Evolutionary conservation across 1,284 basidiomycete genomes (phyloP).

Genomic region (Cutaneotrichosporon sp.): DNA sequence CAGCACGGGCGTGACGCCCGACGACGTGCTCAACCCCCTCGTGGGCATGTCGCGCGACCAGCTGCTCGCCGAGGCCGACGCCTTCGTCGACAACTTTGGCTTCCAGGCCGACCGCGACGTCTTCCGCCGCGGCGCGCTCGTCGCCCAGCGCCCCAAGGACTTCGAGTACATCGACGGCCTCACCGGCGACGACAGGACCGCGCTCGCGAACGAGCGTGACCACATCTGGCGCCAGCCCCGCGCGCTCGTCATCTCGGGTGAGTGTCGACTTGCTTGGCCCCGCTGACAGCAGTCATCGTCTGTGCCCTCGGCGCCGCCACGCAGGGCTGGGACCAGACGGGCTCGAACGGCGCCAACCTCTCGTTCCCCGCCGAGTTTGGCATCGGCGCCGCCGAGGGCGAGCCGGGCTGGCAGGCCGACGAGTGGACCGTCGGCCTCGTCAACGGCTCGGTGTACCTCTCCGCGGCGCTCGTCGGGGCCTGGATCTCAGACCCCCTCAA

Average conservation of each 20-base stretch:
- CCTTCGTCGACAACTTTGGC: slow-evolving; percentile 48
- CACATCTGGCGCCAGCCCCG: slow-evolving; percentile 66
- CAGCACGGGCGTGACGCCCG: slow-evolving; percentile 6
- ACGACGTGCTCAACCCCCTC: slow-evolving; percentile 29
- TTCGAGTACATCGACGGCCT: slow-evolving; percentile 61
- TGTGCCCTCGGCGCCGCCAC: slow-evolving; percentile 45
- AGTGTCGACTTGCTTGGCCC: no score
- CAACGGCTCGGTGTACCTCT: slow-evolving; percentile 72
- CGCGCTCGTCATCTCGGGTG: slow-evolving; percentile 34
- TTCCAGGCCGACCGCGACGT: slow-evolving; percentile 56
- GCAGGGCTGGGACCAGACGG: slow-evolving; percentile 50
- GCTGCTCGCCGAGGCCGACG: slow-evolving; percentile 6
- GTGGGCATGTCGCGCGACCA: slow-evolving; percentile 17
- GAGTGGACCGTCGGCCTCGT: slow-evolving; percentile 64
- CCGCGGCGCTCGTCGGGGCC: slow-evolving; percentile 51
- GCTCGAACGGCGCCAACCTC: slow-evolving; percentile 61
- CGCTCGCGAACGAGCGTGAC: slow-evolving; percentile 59
- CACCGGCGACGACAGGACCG: slow-evolving; percentile 61
- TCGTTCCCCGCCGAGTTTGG: slow-evolving; percentile 67
- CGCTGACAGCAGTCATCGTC: slow-evolving; percentile 24
- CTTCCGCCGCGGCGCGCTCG: slow-evolving; percentile 65
- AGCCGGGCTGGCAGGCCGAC: slow-evolving; percentile 12
- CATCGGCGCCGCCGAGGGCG: slow-evolving; percentile 49
- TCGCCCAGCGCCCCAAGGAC: slow-evolving; percentile 61
- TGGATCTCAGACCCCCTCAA: slow-evolving; percentile 77